Conservation (phyloP, 768 basidiomycete genomes). For the Leucocoprinus leucothites region DNA sequence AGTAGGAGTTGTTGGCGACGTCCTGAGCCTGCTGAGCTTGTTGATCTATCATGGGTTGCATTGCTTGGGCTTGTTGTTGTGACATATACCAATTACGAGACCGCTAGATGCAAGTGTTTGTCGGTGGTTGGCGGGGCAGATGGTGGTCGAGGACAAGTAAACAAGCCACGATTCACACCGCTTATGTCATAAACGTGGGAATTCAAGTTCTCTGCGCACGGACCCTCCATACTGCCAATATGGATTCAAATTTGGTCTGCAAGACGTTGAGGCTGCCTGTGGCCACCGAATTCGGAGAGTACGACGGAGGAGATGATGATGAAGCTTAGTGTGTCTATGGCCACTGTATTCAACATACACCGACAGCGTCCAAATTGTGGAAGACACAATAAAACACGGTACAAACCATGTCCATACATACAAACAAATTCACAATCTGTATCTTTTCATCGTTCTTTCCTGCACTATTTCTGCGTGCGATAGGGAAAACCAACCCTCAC, state of each 20-base stretch:
- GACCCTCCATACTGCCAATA: constrained; percentile 32
- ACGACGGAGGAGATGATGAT: constrained; percentile 27
- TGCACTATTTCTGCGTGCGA: neutral
- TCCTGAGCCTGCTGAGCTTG: constrained; percentile 32
- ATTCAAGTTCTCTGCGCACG: constrained; percentile 52
- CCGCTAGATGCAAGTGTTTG: constrained; percentile 31
- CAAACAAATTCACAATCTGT: constrained; percentile 36
- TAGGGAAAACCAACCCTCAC: too few species aligned
- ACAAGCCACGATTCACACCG: constrained; percentile 40
- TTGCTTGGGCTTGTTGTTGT: constrained; percentile 50
- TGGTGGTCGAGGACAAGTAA: constrained; percentile 45
- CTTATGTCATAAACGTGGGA: constrained; percentile 62
- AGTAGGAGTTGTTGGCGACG: constrained; percentile 61
- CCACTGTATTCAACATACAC: constrained; percentile 57
- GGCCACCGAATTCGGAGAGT: constrained; percentile 15
- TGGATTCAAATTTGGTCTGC: constrained; percentile 12
- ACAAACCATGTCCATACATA: constrained; percentile 44
- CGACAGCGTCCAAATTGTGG: constrained; percentile 69
- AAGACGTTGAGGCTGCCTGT: constrained; percentile 3
- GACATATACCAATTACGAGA: constrained; percentile 40
- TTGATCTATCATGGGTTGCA: constrained; percentile 66
- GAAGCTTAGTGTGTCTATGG: constrained; percentile 48
- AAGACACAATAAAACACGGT: constrained; percentile 76
- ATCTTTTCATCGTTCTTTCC: neutral
- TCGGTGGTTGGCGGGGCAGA: constrained; percentile 37